Conservation (phyloP, 2,329 filamentous ascomycete genomes). For the Alternaria brassicicola region DNA sequence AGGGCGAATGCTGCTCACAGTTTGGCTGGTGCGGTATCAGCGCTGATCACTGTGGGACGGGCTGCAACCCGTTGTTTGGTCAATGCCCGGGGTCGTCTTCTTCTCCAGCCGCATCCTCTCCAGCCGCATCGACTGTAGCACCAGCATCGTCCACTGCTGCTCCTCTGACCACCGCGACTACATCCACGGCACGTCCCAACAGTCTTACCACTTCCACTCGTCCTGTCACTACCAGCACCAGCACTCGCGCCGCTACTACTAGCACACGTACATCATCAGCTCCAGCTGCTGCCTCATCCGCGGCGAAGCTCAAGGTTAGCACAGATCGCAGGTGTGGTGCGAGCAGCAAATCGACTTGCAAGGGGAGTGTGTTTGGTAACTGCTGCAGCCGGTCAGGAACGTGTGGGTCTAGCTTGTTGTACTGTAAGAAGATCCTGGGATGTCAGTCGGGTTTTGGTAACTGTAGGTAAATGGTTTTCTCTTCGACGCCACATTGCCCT, state of each 20-base stretch:
- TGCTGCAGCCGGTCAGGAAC: slow-evolving; percentile 2
- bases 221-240: neutral
- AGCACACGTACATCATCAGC: slow-evolving; percentile 2
- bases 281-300: neutral
- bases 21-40: slow-evolving; percentile 22
- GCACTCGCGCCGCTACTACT: neutral
- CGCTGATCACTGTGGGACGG: slow-evolving; percentile 5
- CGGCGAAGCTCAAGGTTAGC: neutral
- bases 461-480: slow-evolving; percentile 1
- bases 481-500: no score
- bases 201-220: slow-evolving; percentile 4
- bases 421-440: slow-evolving; percentile 3
- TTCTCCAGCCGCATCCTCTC: neutral
- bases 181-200: neutral
- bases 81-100: neutral
- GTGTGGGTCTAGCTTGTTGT: neutral
- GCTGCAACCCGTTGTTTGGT: slow-evolving; percentile 9
- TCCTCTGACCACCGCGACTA: neutral
- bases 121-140: neutral
- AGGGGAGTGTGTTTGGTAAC: neutral
- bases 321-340: slow-evolving; percentile 4
- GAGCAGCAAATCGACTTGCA: slow-evolving; percentile 4
- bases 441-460: slow-evolving; percentile 5
- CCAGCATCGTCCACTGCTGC: neutral
- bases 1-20: slow-evolving; percentile 29